phyloP scores from a whole-genome alignment of 2,329 filamentous ascomycete genomes.

The Ascochyta pisi region DNA sequence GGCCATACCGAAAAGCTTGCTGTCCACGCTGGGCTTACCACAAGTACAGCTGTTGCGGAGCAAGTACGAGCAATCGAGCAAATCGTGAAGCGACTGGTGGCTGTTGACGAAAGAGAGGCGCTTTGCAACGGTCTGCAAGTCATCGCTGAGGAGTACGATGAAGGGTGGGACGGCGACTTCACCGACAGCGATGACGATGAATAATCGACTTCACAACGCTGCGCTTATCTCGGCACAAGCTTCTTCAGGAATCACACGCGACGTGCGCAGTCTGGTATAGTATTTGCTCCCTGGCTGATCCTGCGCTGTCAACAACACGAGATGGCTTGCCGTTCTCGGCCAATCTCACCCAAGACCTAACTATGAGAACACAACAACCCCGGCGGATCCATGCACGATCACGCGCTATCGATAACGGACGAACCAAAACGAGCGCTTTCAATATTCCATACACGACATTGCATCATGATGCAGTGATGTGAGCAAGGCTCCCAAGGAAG shows the following conservation, averaged over 20 bases:
- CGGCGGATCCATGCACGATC: slow-evolving; percentile 20
- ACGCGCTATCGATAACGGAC: slow-evolving; percentile 30
- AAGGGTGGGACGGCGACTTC: slow-evolving; percentile 79
- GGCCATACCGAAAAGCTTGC: slow-evolving; percentile 53
- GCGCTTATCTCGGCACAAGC: neutral
- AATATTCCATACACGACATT: slow-evolving; percentile 24
- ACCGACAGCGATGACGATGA: slow-evolving; percentile 70
- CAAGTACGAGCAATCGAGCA: slow-evolving; percentile 71
- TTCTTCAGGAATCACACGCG: slow-evolving; percentile 24
- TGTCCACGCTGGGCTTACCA: slow-evolving; percentile 66
- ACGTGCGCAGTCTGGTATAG: slow-evolving; percentile 2
- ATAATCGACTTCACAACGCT: slow-evolving; percentile 24
- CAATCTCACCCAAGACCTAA: slow-evolving; percentile 15
- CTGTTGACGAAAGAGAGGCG: slow-evolving; percentile 80
- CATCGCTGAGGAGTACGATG: slow-evolving; percentile 86
- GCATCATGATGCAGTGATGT: slow-evolving; percentile 17
- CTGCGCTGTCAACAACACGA: slow-evolving; percentile 18
- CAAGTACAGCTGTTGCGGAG: slow-evolving; percentile 74
- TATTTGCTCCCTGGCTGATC: neutral
- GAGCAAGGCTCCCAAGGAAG: neutral
- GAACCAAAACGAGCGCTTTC: slow-evolving; percentile 22
- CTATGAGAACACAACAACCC: slow-evolving; percentile 9
- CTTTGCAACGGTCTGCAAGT: slow-evolving; percentile 82
- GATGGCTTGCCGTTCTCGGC: slow-evolving; percentile 17
- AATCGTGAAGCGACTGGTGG: slow-evolving; percentile 68